Percentiles rank a stretch among this genome's conserved stretches.
Conservation (phyloP, 2,329 filamentous ascomycete species). For the Colletotrichum sp. region DNA sequence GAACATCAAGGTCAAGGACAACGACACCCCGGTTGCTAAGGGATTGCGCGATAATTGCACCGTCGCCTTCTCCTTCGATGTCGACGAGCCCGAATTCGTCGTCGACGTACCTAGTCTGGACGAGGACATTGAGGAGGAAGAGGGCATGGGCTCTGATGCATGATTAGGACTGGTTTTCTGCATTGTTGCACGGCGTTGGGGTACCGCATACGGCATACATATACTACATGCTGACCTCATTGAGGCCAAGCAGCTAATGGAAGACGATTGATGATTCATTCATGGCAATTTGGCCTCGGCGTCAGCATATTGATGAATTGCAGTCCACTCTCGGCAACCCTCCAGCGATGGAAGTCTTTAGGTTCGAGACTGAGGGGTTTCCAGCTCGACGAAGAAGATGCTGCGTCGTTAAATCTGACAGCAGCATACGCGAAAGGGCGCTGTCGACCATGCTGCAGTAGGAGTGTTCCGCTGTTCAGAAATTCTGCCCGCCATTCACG, state of each 20-base stretch:
- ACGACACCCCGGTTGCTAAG: constrained; percentile 44
- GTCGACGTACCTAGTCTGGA: constrained; percentile 49
- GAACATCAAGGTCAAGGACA: constrained; percentile 41
- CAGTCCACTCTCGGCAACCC: background rate
- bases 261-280: background rate
- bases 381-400: background rate
- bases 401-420: background rate
- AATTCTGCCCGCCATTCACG: background rate
- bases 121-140: constrained; percentile 46
- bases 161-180: background rate
- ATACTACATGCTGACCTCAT: background rate
- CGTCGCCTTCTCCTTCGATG: constrained; percentile 55
- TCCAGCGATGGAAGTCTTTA: background rate
- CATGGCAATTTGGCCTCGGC: background rate
- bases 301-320: background rate
- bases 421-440: background rate
- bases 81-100: constrained; percentile 44
- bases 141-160: constrained; percentile 25
- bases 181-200: constrained; percentile 10
- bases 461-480: background rate
- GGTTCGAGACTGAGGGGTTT: background rate
- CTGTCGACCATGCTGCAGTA: background rate
- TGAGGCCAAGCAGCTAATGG: background rate
- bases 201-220: background rate
- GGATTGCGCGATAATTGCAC: constrained; percentile 52